Conservation (phyloP, 2,329 filamentous ascomycete genomes). For the Ophioceras dolichostomum region DNA sequence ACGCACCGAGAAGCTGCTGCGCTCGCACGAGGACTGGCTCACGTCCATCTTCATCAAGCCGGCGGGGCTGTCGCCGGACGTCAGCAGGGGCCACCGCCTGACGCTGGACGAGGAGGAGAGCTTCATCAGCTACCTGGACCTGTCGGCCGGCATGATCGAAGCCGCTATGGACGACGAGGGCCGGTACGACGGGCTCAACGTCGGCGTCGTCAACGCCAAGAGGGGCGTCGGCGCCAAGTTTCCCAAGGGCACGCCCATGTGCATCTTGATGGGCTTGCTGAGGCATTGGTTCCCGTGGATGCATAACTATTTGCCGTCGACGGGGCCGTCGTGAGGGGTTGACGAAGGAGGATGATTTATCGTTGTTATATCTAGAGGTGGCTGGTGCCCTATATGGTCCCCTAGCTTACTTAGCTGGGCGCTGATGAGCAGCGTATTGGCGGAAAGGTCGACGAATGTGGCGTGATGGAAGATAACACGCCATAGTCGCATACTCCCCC, state of each 20-base stretch:
- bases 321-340: background rate
- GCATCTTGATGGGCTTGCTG: background rate
- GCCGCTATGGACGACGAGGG: slow-evolving; percentile 21
- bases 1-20: slow-evolving; percentile 21
- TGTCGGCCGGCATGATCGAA: slow-evolving; percentile 36
- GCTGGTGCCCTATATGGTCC: no score
- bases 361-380: no score
- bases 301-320: background rate
- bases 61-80: slow-evolving; percentile 22
- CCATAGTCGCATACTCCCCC: no score
- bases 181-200: slow-evolving; percentile 8
- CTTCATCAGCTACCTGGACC: slow-evolving; percentile 27
- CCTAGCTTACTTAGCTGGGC: no score
- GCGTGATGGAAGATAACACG: no score
- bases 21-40: slow-evolving; percentile 22
- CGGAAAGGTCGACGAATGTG: no score
- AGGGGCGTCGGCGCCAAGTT: background rate
- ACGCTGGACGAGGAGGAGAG: slow-evolving; percentile 22
- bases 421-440: no score
- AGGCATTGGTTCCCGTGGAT: background rate
- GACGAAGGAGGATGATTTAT: no score
- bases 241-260: background rate
- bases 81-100: slow-evolving; percentile 25
- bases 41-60: slow-evolving; percentile 28
- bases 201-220: background rate